Percentiles rank a stretch among this genome's conserved stretches.
These are phyloP conservation scores for Hypoxylon sp. DNA, from an alignment of 2,329 filamentous ascomycete species.

Conservation along the genomic window DNA sequence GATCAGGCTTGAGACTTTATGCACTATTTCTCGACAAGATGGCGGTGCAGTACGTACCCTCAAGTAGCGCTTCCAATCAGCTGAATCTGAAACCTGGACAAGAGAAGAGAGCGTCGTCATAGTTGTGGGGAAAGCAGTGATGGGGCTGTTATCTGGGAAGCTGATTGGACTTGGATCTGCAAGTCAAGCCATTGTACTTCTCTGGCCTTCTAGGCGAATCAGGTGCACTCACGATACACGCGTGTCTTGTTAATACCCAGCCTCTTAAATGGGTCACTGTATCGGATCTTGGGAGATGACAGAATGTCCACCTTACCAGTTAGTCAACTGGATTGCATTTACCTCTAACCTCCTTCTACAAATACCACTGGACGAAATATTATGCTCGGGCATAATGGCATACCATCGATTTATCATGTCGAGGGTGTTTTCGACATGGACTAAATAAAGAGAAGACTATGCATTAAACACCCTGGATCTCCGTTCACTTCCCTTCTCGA, in stretches of 20 bases:
- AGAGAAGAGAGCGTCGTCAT: slow-evolving; percentile 34
- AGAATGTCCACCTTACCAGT: no score
- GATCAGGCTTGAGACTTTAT: slow-evolving; percentile 12
- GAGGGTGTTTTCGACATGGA: not conserved
- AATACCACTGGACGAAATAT: no score
- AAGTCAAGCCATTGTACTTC: not conserved
- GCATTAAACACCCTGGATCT: slow-evolving; percentile 10
- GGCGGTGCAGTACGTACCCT: slow-evolving; percentile 33
- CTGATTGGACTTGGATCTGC: slow-evolving; percentile 13
- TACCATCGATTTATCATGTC: no score
- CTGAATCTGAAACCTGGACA: slow-evolving; percentile 23
- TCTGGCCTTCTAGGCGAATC: not conserved
- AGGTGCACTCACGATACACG: slow-evolving; percentile 2
- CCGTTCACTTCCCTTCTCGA: slow-evolving; percentile 24
- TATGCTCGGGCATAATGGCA: no score
- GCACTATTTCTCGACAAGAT: slow-evolving; percentile 15
- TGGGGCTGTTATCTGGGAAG: not conserved
- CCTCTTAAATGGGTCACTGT: not conserved
- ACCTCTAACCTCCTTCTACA: no score
- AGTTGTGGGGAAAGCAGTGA: slow-evolving; percentile 25
- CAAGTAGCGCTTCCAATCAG: slow-evolving; percentile 7
- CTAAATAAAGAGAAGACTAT: slow-evolving; percentile 7
- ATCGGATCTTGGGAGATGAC: no score
- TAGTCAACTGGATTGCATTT: no score
- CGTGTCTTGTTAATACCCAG: not conserved